Evolutionary conservation across 192 early-diverging fungal genomes (phyloP).

Genomic region (Allomyces arbusculus): DNA sequence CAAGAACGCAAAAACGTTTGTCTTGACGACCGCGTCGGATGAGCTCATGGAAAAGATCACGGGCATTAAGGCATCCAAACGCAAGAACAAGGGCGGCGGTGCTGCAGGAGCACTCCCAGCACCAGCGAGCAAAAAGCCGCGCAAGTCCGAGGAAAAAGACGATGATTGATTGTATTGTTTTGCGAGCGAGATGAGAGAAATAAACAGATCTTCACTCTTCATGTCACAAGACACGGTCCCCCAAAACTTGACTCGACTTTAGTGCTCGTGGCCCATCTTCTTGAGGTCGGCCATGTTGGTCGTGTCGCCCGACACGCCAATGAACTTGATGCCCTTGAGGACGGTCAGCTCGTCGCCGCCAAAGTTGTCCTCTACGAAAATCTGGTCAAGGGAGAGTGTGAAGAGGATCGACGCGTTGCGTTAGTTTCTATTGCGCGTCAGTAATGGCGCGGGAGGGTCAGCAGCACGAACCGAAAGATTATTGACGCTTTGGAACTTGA

Average conservation of each 20-base stretch:
- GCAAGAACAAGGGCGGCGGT: too few relatives aligned
- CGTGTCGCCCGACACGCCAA: constrained; percentile 43
- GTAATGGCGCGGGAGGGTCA: too few relatives aligned
- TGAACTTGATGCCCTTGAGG: constrained; percentile 57
- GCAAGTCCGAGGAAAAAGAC: too few relatives aligned
- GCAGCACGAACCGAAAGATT: constrained; percentile 34
- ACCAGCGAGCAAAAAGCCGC: too few relatives aligned
- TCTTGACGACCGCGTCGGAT: constrained; percentile 29
- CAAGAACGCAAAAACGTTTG: constrained; percentile 41
- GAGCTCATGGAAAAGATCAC: not conserved
- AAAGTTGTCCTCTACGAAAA: constrained; percentile 77
- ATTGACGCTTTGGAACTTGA: constrained; percentile 79
- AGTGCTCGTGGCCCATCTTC: not conserved
- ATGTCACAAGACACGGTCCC: too few relatives aligned
- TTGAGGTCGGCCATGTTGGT: constrained; percentile 29
- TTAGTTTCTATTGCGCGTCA: not conserved
- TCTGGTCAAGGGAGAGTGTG: constrained; percentile 7
- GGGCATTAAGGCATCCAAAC: not conserved
- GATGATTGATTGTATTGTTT: too few relatives aligned
- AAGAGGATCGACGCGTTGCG: not conserved
- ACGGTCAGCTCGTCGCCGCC: constrained; percentile 61
- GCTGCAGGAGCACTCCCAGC: too few relatives aligned
- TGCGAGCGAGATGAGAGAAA: too few relatives aligned
- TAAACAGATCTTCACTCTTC: too few relatives aligned
- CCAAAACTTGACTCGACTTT: too few relatives aligned